Conservation (phyloP, 148 eudicot species). For the Persicaria maculosa region DNA sequence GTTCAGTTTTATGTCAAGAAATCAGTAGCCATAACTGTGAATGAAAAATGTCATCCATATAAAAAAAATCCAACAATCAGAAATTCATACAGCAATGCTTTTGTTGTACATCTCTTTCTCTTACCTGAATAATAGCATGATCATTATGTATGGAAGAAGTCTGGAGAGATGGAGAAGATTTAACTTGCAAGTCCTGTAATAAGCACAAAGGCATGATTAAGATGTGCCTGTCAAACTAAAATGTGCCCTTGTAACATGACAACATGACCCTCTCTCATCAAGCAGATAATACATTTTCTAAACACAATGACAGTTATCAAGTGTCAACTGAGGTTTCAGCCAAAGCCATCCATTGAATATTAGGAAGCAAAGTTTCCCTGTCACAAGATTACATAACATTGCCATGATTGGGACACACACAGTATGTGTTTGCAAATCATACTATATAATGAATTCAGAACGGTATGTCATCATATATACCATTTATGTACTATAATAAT, state of each 20-base stretch:
- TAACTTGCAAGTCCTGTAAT: no score
- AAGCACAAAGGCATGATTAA: no score
- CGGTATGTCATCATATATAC: background rate
- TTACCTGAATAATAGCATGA: slow-evolving; percentile 58
- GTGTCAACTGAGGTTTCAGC: background rate
- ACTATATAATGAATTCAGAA: background rate
- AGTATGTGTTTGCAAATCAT: background rate
- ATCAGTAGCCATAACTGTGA: background rate
- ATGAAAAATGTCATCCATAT: no score
- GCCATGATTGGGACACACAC: no score
- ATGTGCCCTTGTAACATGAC: no score
- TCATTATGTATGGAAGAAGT: no score
- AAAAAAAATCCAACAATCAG: background rate
- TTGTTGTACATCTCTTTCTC: background rate
- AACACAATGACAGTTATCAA: background rate
- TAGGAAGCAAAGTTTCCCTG: background rate
- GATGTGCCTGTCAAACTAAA: no score
- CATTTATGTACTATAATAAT: background rate
- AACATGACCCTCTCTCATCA: background rate
- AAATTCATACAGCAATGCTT: background rate
- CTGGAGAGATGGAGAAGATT: no score
- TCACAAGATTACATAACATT: background rate
- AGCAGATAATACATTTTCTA: background rate
- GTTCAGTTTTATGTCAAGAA: background rate
- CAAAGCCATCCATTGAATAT: background rate